phyloP scores from a whole-genome alignment of 2,329 filamentous ascomycete genomes.

The Trichothecium roseum region DNA sequence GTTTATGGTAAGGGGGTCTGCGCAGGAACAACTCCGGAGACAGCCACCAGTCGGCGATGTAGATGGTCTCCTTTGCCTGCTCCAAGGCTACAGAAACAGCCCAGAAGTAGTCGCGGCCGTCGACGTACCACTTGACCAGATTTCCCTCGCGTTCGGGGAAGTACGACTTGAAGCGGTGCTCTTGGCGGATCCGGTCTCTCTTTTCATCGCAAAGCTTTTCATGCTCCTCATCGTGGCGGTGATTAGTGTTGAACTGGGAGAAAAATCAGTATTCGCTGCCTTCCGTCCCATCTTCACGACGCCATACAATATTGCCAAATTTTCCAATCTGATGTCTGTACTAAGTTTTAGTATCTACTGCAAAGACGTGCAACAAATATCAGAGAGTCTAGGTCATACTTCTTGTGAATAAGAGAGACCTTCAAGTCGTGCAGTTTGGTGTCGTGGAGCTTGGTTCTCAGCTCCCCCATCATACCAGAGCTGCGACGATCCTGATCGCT shows the following conservation, averaged over 20 bases:
- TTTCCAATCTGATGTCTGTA: slow-evolving; percentile 49
- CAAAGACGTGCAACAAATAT: not conserved
- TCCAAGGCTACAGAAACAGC: slow-evolving; percentile 86
- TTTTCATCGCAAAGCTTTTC: slow-evolving; percentile 78
- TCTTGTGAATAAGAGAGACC: slow-evolving; percentile 45
- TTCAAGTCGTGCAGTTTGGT: slow-evolving; percentile 47
- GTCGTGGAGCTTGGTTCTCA: slow-evolving; percentile 46
- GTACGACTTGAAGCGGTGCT: slow-evolving; percentile 80
- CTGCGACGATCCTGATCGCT: slow-evolving; percentile 6
- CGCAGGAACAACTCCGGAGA: slow-evolving; percentile 81
- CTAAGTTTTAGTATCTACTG: not conserved
- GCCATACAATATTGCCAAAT: slow-evolving; percentile 46
- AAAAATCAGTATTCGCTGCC: not conserved
- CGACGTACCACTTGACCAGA: slow-evolving; percentile 92
- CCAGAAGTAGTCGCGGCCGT: slow-evolving; percentile 92
- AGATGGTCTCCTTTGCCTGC: slow-evolving; percentile 82
- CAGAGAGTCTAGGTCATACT: slow-evolving; percentile 27
- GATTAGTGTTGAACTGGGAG: slow-evolving; percentile 64
- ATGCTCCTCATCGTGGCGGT: slow-evolving; percentile 89
- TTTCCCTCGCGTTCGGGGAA: slow-evolving; percentile 82
- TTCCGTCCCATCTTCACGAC: not conserved
- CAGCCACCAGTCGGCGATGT: slow-evolving; percentile 96
- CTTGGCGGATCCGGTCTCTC: slow-evolving; percentile 58
- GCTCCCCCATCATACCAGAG: slow-evolving; percentile 27
- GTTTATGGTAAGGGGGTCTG: slow-evolving; percentile 69